phyloP scores from a whole-genome alignment of 305 asterid genomes.

The Fraxinus dipetala region DNA sequence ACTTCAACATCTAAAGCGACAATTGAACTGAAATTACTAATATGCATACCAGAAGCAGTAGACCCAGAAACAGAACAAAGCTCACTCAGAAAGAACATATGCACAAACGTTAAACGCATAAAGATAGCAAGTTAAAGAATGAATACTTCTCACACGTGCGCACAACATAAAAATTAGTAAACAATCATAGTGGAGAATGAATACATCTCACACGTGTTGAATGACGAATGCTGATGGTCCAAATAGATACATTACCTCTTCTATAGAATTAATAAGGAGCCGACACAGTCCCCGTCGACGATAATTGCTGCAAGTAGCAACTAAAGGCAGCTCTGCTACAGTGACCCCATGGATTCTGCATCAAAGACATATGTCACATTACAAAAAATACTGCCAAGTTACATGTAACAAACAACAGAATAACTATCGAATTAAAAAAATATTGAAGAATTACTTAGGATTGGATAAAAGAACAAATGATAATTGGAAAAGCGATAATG shows the following conservation, averaged over 20 bases:
- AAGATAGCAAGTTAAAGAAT: neutral
- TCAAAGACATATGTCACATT: slow-evolving; percentile 25
- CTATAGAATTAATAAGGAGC: slow-evolving; percentile 67
- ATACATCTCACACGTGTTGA: neutral
- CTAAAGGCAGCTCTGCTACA: slow-evolving; percentile 92
- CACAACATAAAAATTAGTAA: neutral
- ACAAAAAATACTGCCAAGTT: slow-evolving; percentile 10
- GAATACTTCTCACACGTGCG: no score
- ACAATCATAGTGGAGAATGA: neutral
- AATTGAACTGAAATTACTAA: slow-evolving; percentile 15
- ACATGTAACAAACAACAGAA: neutral
- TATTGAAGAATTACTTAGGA: neutral
- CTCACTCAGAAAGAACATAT: neutral
- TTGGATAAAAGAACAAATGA: neutral
- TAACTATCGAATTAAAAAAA: neutral
- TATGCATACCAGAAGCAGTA: neutral
- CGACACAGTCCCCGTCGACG: slow-evolving; percentile 97
- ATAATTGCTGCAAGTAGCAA: slow-evolving; percentile 87
- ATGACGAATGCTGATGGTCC: neutral
- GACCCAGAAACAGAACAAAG: neutral
- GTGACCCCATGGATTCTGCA: slow-evolving; percentile 80
- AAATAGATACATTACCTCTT: slow-evolving; percentile 50
- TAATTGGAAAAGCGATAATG: neutral
- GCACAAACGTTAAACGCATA: neutral
- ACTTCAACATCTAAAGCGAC: slow-evolving; percentile 24